Conservation (phyloP, 495 filamentous ascomycete genomes). For the Penicillium antarcticum region DNA sequence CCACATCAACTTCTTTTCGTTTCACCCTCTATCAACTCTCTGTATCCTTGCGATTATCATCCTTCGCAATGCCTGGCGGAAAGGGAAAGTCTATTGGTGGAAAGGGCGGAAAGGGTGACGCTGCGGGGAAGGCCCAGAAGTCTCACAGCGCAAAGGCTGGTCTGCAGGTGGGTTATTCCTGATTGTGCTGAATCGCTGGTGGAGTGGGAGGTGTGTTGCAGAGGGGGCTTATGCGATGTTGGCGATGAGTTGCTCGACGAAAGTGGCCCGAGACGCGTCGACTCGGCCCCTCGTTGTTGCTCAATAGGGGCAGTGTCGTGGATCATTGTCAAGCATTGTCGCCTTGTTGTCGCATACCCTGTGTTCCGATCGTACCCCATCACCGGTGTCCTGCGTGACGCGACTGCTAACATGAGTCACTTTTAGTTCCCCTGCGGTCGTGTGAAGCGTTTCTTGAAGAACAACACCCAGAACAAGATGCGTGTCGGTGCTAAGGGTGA, state of each 20-base stretch:
- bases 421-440: conserved; percentile 95
- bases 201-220: not conserved
- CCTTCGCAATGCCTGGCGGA: conserved; percentile 69
- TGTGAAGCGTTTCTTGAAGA: conserved; percentile 99
- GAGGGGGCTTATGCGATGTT: conserved; percentile 8
- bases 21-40: conserved; percentile 21
- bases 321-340: not conserved
- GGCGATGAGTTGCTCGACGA: conserved; percentile 4
- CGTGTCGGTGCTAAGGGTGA: conserved; percentile 93
- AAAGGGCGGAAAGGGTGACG: conserved; percentile 80
- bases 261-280: conserved; percentile 21
- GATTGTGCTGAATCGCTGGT: not conserved
- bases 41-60: conserved; percentile 27
- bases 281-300: conserved; percentile 11
- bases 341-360: conserved; percentile 14
- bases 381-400: not conserved
- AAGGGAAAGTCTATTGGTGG: conserved; percentile 94
- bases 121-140: conserved; percentile 84
- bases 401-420: conserved; percentile 13
- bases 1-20: conserved; percentile 33
- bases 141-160: conserved; percentile 98
- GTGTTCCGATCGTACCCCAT: not conserved
- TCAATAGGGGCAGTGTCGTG: not conserved
- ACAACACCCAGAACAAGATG: conserved; percentile 99
- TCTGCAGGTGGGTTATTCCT: conserved; percentile 77